phyloP scores from a whole-genome alignment of 2,329 filamentous ascomycete genomes.

The Arthroderma sp. region DNA sequence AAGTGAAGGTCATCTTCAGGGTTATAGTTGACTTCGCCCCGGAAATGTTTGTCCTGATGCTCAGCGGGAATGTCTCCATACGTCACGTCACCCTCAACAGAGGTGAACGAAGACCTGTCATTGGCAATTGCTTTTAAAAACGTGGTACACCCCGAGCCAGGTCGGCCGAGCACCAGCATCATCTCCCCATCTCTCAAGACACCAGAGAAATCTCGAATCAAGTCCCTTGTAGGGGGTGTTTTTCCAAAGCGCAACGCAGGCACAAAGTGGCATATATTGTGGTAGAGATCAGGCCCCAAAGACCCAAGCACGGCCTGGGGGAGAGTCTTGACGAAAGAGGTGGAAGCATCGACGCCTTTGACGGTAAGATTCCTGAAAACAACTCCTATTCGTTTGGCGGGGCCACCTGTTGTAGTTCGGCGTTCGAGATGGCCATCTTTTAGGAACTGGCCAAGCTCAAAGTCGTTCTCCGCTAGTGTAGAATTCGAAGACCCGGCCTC shows the following conservation, averaged over 20 bases:
- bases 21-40: constrained; percentile 68
- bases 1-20: constrained; percentile 66
- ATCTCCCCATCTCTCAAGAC: constrained; percentile 45
- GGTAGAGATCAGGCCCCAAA: constrained; percentile 68
- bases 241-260: constrained; percentile 37
- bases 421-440: constrained; percentile 6
- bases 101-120: constrained; percentile 48
- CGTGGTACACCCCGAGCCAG: constrained; percentile 62
- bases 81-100: constrained; percentile 41
- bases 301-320: constrained; percentile 63
- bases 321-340: constrained; percentile 57
- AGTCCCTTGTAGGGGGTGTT: constrained; percentile 36
- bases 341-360: constrained; percentile 53
- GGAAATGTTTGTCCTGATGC: constrained; percentile 48
- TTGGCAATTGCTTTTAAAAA: constrained; percentile 67
- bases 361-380: constrained; percentile 65
- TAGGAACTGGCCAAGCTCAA: constrained; percentile 5
- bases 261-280: constrained; percentile 42
- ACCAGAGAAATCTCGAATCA: constrained; percentile 53
- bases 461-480: background rate
- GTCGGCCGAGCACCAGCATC: constrained; percentile 59
- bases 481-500: constrained; percentile 21
- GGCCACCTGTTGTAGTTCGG: constrained; percentile 27
- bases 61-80: constrained; percentile 44
- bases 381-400: constrained; percentile 65